Evolutionary conservation across 176 grass and related monocot genomes (phyloP), one percentile per base, ranked within the genome.

Genomic region (Triticum aestivum): DNA sequence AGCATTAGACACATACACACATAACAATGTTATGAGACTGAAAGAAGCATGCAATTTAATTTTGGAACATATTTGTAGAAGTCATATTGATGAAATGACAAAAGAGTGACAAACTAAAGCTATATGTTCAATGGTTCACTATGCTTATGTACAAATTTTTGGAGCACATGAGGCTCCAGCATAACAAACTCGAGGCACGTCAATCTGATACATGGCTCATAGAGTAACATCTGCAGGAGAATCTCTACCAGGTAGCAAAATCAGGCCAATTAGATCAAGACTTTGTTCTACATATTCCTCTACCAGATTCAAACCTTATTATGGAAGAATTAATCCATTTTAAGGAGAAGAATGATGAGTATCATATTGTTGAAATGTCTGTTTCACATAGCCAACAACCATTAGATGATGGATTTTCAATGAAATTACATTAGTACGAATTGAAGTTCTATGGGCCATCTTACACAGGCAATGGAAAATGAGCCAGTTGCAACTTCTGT

Each of bases 151-250:
- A 18, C 6, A 24, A 24, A 88, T 90, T 98, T 82, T 71, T 68
- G 83, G 86, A 84, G 33, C 91, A 95, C 84, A 88, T 95, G 85
- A 82, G 14, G 61, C 79, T 78, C 35, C 90, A 98, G 66, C 35
- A 63, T 37, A 42, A 49, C 69, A 95, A 86, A 66, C 83, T 98
- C 77, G 85, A 90, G 32, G 51, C 15, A 15, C 74, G 90, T 51
- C 91, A 98, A 58, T 87, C 65, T 67, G n/a, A 37, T 37, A 7
- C 5, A 37, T 37, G 35, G 35, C 5, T 6, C 5, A 5, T 7
- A 37, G 35, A 37, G 35, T 5, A 1, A 37, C 5, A 37, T 24
- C 74, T 88, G 83, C 93, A 90, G 83, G 89, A 90, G 61, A 87
- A 84, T 38, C 34, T 35, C 34, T 5, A 35, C 34, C 34, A 6